Conservation (phyloP, 1,284 basidiomycete genomes). For the Trametes hirsuta region DNA sequence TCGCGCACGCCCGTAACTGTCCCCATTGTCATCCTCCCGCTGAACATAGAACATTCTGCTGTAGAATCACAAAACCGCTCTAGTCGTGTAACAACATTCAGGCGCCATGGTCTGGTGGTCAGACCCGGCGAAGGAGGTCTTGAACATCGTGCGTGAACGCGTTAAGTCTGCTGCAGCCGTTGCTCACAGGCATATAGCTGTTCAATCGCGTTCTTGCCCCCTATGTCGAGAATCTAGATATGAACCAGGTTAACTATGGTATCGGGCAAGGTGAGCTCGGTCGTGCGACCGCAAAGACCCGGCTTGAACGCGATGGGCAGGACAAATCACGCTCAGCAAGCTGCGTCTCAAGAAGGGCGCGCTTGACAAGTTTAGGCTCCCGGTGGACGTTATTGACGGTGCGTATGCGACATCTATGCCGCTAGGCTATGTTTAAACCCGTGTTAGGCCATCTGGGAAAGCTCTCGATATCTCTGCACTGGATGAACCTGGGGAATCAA, state of each 20-base stretch:
- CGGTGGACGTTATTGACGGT: slow-evolving; percentile 97
- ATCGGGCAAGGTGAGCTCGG: slow-evolving; percentile 78
- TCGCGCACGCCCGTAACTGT: background rate
- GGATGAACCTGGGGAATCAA: slow-evolving; percentile 92
- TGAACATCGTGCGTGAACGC: slow-evolving; percentile 61
- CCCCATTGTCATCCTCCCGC: background rate
- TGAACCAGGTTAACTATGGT: slow-evolving; percentile 94
- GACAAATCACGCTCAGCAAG: slow-evolving; percentile 82
- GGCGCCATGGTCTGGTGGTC: slow-evolving; percentile 71
- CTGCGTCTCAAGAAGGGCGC: slow-evolving; percentile 92
- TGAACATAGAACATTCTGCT: background rate
- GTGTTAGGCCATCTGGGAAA: slow-evolving; percentile 89
- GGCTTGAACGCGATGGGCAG: slow-evolving; percentile 43
- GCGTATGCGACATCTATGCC: background rate
- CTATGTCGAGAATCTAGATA: slow-evolving; percentile 96
- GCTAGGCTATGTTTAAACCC: background rate
- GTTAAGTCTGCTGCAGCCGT: background rate
- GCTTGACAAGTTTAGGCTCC: slow-evolving; percentile 94
- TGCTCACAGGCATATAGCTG: slow-evolving; percentile 48
- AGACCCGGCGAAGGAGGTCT: slow-evolving; percentile 76
- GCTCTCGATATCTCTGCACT: slow-evolving; percentile 92
- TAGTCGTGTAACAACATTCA: background rate
- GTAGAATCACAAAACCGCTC: background rate
- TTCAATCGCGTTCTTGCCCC: slow-evolving; percentile 93
- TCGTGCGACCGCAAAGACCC: background rate